Base-by-base conservation (phyloP, 371 early-diverging fungal genomes). In the Mucor mucedo region DNA sequence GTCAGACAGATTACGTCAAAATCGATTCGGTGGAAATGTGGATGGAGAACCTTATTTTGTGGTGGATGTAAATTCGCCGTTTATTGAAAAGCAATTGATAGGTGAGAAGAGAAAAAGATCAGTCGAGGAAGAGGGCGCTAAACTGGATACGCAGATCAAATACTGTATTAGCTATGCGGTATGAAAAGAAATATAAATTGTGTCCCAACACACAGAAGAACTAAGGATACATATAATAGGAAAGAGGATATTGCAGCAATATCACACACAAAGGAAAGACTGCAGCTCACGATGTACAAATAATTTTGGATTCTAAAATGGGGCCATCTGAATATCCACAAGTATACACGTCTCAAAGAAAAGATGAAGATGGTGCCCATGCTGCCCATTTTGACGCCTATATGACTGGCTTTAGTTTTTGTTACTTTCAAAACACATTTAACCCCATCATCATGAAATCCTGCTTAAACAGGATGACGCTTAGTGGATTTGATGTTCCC, bases 341-440 rank as follows among this genome's bases (percentile, higher is more conserved):
- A 41, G 38, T 48, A 2, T 61, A 57, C 38, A 59, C 49, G 10
- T 58, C 52, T 52, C 16, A 65, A 39, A 50, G 21, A 5, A 35
- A 60, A 4, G 6, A 3, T 5, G 32, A 40, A 13, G 52, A 49
- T 52, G 49, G 62, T 55, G 72, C 87, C 58, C 97, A 98, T 66
- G 88, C 94, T 0, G 93, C 97, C 0, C 87, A 89, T 58, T 93
- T 88, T 76, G 98, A 98, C 72, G 92, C 98, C 1, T 96, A 84
- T 73, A 98, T 98, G 98, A 98, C 98, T 0, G 95, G 90, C 0
- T 95, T 82, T 55, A 74, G 91, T 6, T 96, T 92, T 71, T 85
- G 86, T 47, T 85, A 85, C 60, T 82, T 89, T 53, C 8, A 60
- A 38, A 62, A 71, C 38, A 62, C 66, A 0, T 28, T 72, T 33